Percentiles rank a stretch among this genome's conserved stretches.
phyloP scores from a whole-genome alignment of 371 early-diverging fungal genomes.

The Vairimorpha necatrix region DNA sequence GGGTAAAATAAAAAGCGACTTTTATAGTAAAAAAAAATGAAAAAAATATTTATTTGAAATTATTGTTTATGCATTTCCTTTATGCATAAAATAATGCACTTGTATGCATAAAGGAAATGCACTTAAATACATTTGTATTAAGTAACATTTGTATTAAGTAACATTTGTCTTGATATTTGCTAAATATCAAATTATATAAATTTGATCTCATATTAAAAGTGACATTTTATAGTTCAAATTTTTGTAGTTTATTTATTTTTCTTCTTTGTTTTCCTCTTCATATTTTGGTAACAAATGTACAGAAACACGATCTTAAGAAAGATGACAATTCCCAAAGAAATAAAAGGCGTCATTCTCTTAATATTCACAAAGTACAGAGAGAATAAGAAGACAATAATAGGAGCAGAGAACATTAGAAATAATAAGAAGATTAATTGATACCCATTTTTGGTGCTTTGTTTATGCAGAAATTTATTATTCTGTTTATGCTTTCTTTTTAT shows the following conservation, averaged over 20 bases:
- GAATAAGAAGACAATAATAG: not conserved
- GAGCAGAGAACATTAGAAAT: not conserved
- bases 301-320: not conserved
- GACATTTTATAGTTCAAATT: too few species aligned
- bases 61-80: not conserved
- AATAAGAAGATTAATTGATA: not conserved
- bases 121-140: not conserved
- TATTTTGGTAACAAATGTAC: not conserved
- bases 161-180: not conserved
- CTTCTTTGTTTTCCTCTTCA: not conserved
- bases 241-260: conserved; percentile 7
- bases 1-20: not conserved
- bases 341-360: not conserved
- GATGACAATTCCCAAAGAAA: not conserved
- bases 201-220: too few species aligned
- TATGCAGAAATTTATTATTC: too few species aligned
- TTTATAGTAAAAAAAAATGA: not conserved
- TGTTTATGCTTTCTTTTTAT: too few species aligned
- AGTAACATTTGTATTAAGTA: not conserved
- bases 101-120: not conserved
- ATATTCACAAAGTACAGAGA: not conserved
- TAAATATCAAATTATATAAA: not conserved
- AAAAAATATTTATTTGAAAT: too few species aligned
- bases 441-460: too few species aligned
- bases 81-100: not conserved